Evolutionary conservation across 176 grass and related monocot genomes (phyloP), one percentile per base, ranked within the genome.

Genomic region (Cocos nucifera): DNA sequence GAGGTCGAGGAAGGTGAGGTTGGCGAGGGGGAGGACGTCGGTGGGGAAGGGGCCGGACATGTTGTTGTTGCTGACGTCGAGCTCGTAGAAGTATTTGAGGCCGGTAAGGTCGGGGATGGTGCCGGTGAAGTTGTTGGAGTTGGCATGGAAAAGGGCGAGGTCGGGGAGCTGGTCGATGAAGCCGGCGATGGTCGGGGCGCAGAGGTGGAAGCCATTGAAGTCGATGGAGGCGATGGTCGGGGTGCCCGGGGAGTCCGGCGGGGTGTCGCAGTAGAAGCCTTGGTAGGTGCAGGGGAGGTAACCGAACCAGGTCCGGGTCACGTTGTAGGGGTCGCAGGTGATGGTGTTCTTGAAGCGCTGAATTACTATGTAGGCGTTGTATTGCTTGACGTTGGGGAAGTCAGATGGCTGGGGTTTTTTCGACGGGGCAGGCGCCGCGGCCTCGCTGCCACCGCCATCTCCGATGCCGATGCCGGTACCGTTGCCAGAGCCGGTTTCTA

Each of bases 111-210:
- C 0, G 0, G 92, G 87, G 10, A 80, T 23, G 6, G 16, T 8
- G 50, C 78, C 78, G 24, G 53, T 22, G 15, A 97, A 85, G 20
- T 82, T 67, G 75, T 97, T 97, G 64, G 87, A 85, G 76, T 97
- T 97, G 56, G 92, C 87, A 51, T 97, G 92, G 92, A 85, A 97
- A 60, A 97, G 71, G 8, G 92, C 92, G 17, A 97, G 92, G 69
- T 97, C 84, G 0, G 87, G 73, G 23, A 97, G 73, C 21, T 5
- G 0, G 76, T 39, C 15, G 5, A 97, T n/a, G 69, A 97, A 97
- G 21, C 50, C 69, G 15, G 12, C 78, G 15, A 66, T 52, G 21
- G 68, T 2, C 1, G 18, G 18, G 6, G 86, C 29, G 17, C 4
- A 4, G 25, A 95, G 51, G 17, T 0, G 8, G 66, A 71, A 80